Evolutionary conservation across 1,284 basidiomycete genomes (phyloP), one percentile per base, ranked within the genome.

Genomic region (Cystobasidium slooffiae): DNA sequence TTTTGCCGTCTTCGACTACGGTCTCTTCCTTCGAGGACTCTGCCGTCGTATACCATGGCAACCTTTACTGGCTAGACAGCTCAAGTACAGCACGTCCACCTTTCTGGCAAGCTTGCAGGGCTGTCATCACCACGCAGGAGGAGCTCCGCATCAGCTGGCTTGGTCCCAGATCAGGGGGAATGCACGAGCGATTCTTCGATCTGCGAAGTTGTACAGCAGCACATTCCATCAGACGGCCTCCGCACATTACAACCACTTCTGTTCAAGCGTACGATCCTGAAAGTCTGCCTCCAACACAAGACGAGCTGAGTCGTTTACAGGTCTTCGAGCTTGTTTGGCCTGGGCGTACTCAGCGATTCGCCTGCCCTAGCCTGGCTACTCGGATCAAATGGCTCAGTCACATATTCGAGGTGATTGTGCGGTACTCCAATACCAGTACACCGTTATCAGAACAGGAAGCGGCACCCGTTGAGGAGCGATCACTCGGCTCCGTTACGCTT

Each of bases 11-110:
- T 24, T 47, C 47, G n/a, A 8, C 49, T 53, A 37, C 64, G 31
- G 6, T 47, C 4, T 52, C 46, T 37, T 52, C 49, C 18, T 66
- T 66, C 24, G 64, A 66, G n/a, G 64, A 66, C 20, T 51, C 64
- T 10, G 39, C 46, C 41, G 43, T 73, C 16, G 53, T 73, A 5
- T 44, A 73, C 46, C 70, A 73, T 44, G 37, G 62, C 39, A 53
- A 73, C 8, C 55, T 73, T 18, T 66, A 52, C 53, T 73, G 70
- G 70, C 63, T 73, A n/a, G 66, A 73, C 44, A 73, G 70, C 63
- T 73, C 70, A 14, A 73, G 70, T 22, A 10, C 62, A n/a, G 49
- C 41, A 9, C 51, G 31, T 24, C 63, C 63, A 39, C 56, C 70
- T 3, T 66, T 66, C 41, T 73, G 70, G 70, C 70, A 73, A 37